These are phyloP conservation scores for Venturia carpophila DNA, from an alignment of 2,329 filamentous ascomycete genomes.

Conservation along the genomic window DNA sequence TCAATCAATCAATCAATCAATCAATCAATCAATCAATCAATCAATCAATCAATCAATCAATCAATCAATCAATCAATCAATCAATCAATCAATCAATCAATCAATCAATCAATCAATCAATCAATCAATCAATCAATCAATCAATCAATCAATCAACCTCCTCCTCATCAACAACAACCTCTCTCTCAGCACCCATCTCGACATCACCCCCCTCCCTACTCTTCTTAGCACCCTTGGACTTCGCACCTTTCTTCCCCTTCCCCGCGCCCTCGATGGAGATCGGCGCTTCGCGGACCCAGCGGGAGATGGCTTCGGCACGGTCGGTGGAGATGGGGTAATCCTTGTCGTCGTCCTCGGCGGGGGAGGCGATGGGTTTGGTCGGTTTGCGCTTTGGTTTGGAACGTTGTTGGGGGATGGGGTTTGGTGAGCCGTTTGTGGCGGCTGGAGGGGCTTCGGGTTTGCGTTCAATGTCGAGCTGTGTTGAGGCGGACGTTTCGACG, in stretches of 20 bases:
- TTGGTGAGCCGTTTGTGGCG: not conserved
- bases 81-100: too few relatives aligned
- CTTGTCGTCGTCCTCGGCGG: slow-evolving; percentile 49
- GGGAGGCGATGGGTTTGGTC: not conserved
- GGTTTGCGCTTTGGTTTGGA: slow-evolving; percentile 4
- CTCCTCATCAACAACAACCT: not conserved
- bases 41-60: too few relatives aligned
- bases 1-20: too few relatives aligned
- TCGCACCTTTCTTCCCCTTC: slow-evolving; percentile 26
- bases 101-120: too few relatives aligned
- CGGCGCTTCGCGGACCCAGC: slow-evolving; percentile 55
- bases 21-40: too few relatives aligned
- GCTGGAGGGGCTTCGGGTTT: not conserved
- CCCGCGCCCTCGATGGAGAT: slow-evolving; percentile 28
- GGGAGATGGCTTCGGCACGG: slow-evolving; percentile 58
- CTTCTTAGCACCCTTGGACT: slow-evolving; percentile 23
- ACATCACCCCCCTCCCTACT: not conserved
- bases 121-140: too few relatives aligned
- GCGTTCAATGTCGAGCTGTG: not conserved
- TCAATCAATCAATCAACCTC: not conserved
- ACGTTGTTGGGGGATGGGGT: not conserved
- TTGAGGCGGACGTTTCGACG: not conserved
- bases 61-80: too few relatives aligned
- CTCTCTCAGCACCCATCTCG: not conserved
- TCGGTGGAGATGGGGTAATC: slow-evolving; percentile 65